Conservation (phyloP, 2,329 filamentous ascomycete genomes). For the Byssothecium circinans region DNA sequence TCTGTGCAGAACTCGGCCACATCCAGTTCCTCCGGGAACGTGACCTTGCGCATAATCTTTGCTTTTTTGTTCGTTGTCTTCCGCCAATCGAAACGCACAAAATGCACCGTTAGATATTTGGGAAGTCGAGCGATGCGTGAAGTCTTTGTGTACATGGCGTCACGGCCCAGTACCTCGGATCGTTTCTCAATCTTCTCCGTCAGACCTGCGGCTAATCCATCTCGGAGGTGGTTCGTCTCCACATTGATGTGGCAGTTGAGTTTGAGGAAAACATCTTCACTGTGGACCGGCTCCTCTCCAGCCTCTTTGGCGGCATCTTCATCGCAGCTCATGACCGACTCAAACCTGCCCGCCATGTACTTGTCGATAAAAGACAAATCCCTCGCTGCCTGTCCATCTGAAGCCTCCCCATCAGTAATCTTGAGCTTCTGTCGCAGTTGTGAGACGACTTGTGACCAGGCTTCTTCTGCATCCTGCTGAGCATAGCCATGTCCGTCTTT, state of each 20-base stretch:
- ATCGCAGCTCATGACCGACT: conserved; percentile 78
- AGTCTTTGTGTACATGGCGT: conserved; percentile 84
- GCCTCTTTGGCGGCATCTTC: conserved; percentile 74
- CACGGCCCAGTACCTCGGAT: conserved; percentile 73
- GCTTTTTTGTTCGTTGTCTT: conserved; percentile 95
- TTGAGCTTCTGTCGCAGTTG: conserved; percentile 79
- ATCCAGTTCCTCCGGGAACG: conserved; percentile 91
- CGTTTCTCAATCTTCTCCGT: conserved; percentile 90
- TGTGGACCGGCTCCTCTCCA: conserved; percentile 69
- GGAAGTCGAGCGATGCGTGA: conserved; percentile 88
- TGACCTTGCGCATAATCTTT: conserved; percentile 99
- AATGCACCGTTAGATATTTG: conserved; percentile 95
- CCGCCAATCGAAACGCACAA: conserved; percentile 98
- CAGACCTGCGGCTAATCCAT: conserved; percentile 80
- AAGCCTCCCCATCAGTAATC: conserved; percentile 55
- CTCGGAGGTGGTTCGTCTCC: conserved; percentile 84
- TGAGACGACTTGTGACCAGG: conserved; percentile 92
- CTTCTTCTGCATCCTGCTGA: conserved; percentile 98
- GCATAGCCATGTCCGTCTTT: conserved; percentile 83
- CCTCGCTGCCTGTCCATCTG: conserved; percentile 28
- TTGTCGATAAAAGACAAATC: conserved; percentile 80
- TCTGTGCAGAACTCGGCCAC: conserved; percentile 95
- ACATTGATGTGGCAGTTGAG: conserved; percentile 93
- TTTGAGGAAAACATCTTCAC: conserved; percentile 80
- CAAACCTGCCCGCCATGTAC: conserved; percentile 83